Base-by-base conservation (phyloP, 306 rosid species). In the Prunus fruticosa region DNA sequence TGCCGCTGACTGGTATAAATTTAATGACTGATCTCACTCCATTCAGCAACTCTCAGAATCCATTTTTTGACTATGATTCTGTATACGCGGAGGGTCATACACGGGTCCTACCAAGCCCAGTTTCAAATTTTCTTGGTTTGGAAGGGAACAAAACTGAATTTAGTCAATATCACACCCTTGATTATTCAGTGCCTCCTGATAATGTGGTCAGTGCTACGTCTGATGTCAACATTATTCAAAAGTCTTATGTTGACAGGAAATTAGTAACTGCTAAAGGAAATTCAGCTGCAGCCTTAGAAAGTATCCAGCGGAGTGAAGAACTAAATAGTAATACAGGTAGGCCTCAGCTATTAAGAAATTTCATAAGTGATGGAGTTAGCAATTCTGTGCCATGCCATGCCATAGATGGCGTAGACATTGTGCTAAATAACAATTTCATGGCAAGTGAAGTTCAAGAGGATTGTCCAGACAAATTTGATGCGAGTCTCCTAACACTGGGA, bases 241-340 rank as follows among this genome's bases (percentile, higher is more conserved):
- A 34, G 47, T 78, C 64, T 80, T 49, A 49, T 19, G 30, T 27
- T 69, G 78, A 53, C 54, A 58, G 57, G n/a, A 80, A 69, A 47
- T 45, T 22, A 83, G 69, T 15, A 57, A 51, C 60, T 20, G 52
- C 34, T 60, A 49, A 43, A 15, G 72, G 25, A 74, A 62, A 69
- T 47, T 57, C 68, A 7, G 49, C 73, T 61, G 46, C 54, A 67
- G 45, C 72, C 73, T 49, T 69, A 53, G 75, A 74, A 72, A 46
- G 75, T 76, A n/a, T 72, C 14, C 85, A 53, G 34, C 81, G 65
- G 62, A 63, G 12, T 28, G 76, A 82, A 87, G 74, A 41, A 20
- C 6, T 62, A 65, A 57, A 67, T 72, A 76, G 54, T 60, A 71
- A 60, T 81, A 67, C 27, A 23, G 51, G 64, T 25, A 67, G 41